phyloP scores from a whole-genome alignment of 2,329 filamentous ascomycete genomes.

The Penicillium sumatraense region DNA sequence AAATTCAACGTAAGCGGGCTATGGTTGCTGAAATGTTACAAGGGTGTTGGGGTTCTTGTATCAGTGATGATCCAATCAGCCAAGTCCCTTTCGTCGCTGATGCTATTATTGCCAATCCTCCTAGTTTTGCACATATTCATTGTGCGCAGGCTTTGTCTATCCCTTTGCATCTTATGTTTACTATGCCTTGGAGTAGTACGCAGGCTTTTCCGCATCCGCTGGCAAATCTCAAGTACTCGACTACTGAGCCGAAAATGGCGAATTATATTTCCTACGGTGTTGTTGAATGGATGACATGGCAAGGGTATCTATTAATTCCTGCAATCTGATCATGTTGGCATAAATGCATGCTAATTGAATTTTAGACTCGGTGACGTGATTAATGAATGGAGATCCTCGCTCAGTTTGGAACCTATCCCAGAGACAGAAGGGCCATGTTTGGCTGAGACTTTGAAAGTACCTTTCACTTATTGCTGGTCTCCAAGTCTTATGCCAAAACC shows the following conservation, averaged over 20 bases:
- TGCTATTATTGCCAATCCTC: slow-evolving; percentile 60
- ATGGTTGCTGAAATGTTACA: slow-evolving; percentile 45
- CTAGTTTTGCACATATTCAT: slow-evolving; percentile 58
- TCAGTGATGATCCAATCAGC: slow-evolving; percentile 34
- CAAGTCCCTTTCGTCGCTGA: slow-evolving; percentile 56
- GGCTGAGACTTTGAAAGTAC: slow-evolving; percentile 41
- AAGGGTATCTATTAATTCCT: too few species aligned
- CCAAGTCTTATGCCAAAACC: slow-evolving; percentile 47
- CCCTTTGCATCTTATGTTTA: slow-evolving; percentile 58
- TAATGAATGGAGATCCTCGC: slow-evolving; percentile 45
- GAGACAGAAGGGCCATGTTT: slow-evolving; percentile 43
- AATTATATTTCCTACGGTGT: slow-evolving; percentile 6
- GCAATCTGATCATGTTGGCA: too few species aligned
- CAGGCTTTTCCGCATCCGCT: slow-evolving; percentile 1
- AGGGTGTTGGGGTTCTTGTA: slow-evolving; percentile 47
- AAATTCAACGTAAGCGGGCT: slow-evolving; percentile 33
- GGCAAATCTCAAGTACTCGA: background rate
- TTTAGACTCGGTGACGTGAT: slow-evolving; percentile 51
- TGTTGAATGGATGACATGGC: slow-evolving; percentile 7
- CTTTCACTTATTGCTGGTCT: slow-evolving; percentile 54
- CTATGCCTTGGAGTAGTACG: slow-evolving; percentile 51
- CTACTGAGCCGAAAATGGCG: background rate
- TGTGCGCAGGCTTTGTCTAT: slow-evolving; percentile 56
- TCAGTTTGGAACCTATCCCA: slow-evolving; percentile 48
- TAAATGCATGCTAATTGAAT: too few species aligned